These are phyloP conservation scores for Pestalotiopsis sp. DNA, from an alignment of 2,329 filamentous ascomycete genomes.

Conservation along the genomic window DNA sequence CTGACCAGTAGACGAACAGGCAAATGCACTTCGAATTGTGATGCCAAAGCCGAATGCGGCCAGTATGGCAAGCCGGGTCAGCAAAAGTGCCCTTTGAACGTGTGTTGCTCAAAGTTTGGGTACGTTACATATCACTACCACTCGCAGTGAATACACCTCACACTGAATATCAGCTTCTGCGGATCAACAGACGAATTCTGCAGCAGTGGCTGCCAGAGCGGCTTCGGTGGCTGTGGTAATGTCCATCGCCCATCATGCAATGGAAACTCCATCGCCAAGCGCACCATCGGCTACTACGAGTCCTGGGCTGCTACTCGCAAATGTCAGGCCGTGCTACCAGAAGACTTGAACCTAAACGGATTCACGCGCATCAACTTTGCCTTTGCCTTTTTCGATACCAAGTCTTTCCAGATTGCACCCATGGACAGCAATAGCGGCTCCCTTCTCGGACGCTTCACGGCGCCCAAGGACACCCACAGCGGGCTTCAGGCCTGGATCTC, in stretches of 20 bases:
- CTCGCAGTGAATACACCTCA: neutral
- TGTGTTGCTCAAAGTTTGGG: slow-evolving; percentile 26
- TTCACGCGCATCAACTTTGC: slow-evolving; percentile 35
- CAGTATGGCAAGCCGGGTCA: neutral
- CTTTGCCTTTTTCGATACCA: slow-evolving; percentile 34
- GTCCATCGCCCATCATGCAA: neutral
- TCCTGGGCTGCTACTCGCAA: neutral
- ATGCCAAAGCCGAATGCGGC: slow-evolving; percentile 7
- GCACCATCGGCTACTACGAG: slow-evolving; percentile 2
- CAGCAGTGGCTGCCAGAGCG: slow-evolving; percentile 11
- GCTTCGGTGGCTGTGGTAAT: neutral
- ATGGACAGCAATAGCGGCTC: neutral
- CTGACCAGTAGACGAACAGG: neutral
- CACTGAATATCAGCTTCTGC: slow-evolving; percentile 22
- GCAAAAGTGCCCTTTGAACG: slow-evolving; percentile 7
- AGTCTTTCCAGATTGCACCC: neutral
- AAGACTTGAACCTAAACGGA: slow-evolving; percentile 23
- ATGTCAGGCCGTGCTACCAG: slow-evolving; percentile 21
- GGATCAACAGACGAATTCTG: slow-evolving; percentile 18
- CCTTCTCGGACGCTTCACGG: neutral
- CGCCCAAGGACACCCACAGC: slow-evolving; percentile 16
- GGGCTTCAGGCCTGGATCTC: slow-evolving; percentile 9
- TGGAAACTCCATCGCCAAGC: neutral
- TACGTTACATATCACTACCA: neutral
- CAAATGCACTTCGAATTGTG: slow-evolving; percentile 3